Evolutionary conservation across 768 basidiomycete species (phyloP).

Genomic region (Suillus alpinus): DNA sequence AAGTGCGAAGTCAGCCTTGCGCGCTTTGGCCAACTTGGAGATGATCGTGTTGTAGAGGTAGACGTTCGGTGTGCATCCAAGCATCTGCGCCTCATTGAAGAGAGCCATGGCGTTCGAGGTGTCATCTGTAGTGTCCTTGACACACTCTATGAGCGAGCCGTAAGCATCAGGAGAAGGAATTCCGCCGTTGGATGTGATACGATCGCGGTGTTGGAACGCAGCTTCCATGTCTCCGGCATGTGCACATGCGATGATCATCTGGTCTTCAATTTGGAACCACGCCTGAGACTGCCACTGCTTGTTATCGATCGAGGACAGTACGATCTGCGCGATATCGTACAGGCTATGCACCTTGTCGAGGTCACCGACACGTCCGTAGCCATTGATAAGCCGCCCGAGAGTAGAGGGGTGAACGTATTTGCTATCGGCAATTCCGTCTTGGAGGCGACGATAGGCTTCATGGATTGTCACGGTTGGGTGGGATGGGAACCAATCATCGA

Average conservation of each 20-base stretch:
- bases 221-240: slow-evolving; percentile 76
- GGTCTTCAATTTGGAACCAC: slow-evolving; percentile 83
- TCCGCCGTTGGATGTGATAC: slow-evolving; percentile 74
- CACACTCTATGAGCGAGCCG: slow-evolving; percentile 80
- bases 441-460: slow-evolving; percentile 50
- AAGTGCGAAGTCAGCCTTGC: slow-evolving; percentile 88
- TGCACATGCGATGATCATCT: slow-evolving; percentile 85
- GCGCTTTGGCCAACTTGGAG: slow-evolving; percentile 90
- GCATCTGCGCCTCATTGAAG: slow-evolving; percentile 72
- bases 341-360: slow-evolving; percentile 59
- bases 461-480: slow-evolving; percentile 26
- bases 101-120: slow-evolving; percentile 82
- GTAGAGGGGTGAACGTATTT: slow-evolving; percentile 49
- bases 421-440: slow-evolving; percentile 32
- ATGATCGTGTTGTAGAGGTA: slow-evolving; percentile 98
- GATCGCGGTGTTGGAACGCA: slow-evolving; percentile 76
- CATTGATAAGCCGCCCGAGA: slow-evolving; percentile 63
- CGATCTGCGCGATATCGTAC: slow-evolving; percentile 66
- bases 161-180: slow-evolving; percentile 89
- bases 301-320: slow-evolving; percentile 45
- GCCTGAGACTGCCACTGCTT: slow-evolving; percentile 48
- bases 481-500: slow-evolving; percentile 34
- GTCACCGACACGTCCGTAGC: slow-evolving; percentile 61
- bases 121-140: slow-evolving; percentile 96
- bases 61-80: slow-evolving; percentile 72